phyloP scores from a whole-genome alignment of 768 basidiomycete species.

The Cystofilobasidium bisporidii region DNA sequence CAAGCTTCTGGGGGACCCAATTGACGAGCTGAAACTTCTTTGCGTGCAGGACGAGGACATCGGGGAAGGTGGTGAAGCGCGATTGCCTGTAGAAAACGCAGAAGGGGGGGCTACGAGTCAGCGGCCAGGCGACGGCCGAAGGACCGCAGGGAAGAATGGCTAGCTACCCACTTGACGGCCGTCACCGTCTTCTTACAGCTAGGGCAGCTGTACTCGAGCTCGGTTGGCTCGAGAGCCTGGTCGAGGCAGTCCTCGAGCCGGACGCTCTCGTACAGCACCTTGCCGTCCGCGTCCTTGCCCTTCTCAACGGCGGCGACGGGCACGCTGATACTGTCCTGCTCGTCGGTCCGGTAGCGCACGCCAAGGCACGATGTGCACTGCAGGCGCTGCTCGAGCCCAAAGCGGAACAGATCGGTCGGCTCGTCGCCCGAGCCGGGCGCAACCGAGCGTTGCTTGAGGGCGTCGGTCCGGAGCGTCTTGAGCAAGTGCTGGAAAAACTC shows the following conservation, averaged over 20 bases:
- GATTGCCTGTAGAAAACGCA: conserved; percentile 48
- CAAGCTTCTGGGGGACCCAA: conserved; percentile 93
- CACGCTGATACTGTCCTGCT: conserved; percentile 65
- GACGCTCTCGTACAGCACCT: conserved; percentile 47
- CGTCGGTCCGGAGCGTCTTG: conserved; percentile 49
- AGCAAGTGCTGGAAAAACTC: conserved; percentile 83
- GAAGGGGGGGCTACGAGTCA: conserved; percentile 2
- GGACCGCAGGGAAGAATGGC: too few species aligned
- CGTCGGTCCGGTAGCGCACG: conserved; percentile 73
- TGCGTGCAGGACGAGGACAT: conserved; percentile 76
- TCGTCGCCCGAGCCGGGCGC: conserved; percentile 41
- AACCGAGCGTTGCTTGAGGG: background rate
- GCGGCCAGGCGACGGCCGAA: too few species aligned
- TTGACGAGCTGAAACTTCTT: conserved; percentile 91
- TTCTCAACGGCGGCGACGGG: conserved; percentile 58
- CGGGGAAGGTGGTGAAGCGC: conserved; percentile 75
- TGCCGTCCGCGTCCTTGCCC: conserved; percentile 51
- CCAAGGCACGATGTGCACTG: conserved; percentile 68
- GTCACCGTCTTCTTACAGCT: conserved; percentile 57
- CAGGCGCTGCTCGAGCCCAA: conserved; percentile 75
- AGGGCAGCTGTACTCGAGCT: conserved; percentile 59
- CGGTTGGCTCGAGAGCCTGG: conserved; percentile 52
- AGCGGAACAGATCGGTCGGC: conserved; percentile 66
- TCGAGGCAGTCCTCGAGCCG: conserved; percentile 33
- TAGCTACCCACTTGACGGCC: conserved; percentile 58